Percentiles rank a stretch among this genome's conserved stretches.
Evolutionary conservation across 805 yeast genomes (phyloP).

Genomic region (Wickerhamomyces subpelliculosus): DNA sequence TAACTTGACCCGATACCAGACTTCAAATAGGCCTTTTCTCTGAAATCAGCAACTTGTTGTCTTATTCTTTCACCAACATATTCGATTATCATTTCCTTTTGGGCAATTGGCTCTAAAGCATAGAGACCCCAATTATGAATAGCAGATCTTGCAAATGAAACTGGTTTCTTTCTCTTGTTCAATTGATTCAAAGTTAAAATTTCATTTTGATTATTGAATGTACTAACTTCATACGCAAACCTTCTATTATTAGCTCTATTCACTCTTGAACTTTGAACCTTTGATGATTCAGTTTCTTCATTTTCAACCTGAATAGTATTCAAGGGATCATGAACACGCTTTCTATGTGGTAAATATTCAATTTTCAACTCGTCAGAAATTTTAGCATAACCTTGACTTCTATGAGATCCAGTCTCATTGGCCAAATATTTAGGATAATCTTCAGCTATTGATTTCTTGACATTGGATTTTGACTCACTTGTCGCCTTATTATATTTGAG

Average conservation of each 20-base stretch:
- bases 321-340: slow-evolving; percentile 59
- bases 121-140: slow-evolving; percentile 98
- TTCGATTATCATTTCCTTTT: slow-evolving; percentile 95
- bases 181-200: slow-evolving; percentile 78
- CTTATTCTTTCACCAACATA: slow-evolving; percentile 94
- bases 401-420: slow-evolving; percentile 52
- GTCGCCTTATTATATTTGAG: slow-evolving; percentile 28
- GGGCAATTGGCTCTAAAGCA: slow-evolving; percentile 93
- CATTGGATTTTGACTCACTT: slow-evolving; percentile 4
- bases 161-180: slow-evolving; percentile 86
- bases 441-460: slow-evolving; percentile 12
- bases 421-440: slow-evolving; percentile 23
- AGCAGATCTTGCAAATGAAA: slow-evolving; percentile 93
- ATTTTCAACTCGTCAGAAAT: slow-evolving; percentile 67
- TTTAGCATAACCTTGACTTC: slow-evolving; percentile 67
- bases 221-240: slow-evolving; percentile 82
- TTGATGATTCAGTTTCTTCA: slow-evolving; percentile 39
- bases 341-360: slow-evolving; percentile 77
- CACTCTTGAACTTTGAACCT: slow-evolving; percentile 67
- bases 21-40: slow-evolving; percentile 78
- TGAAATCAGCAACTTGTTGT: slow-evolving; percentile 88
- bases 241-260: slow-evolving; percentile 84
- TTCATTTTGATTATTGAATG: slow-evolving; percentile 78
- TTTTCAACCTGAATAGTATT: slow-evolving; percentile 62
- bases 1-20: slow-evolving; percentile 96